Evolutionary conservation across 306 rosid genomes (phyloP), one percentile per base, ranked within the genome.

Genomic region (Echinosophora koreensis): DNA sequence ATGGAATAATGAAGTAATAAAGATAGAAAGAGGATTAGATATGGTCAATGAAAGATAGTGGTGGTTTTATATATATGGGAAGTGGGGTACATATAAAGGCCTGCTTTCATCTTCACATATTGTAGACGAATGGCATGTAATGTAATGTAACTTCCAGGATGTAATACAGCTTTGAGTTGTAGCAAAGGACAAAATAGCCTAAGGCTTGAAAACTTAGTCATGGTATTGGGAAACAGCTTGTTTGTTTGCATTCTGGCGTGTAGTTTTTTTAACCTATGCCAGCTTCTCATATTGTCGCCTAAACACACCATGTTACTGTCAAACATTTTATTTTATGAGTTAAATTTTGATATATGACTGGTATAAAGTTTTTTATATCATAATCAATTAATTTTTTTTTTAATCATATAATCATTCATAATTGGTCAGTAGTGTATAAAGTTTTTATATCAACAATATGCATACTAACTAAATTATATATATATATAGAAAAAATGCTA

Each of bases 161-260:
- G 47, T 66, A 39, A 49, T 60, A 27, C 84, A 76, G 69, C 54
- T 89, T 62, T 62, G 57, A 82, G 84, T 74, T 86, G 69, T 80
- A 39, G 72, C 72, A 79, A 78, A 66, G 65, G 84, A 86, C 89
- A 90, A 88, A 78, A 56, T 71, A 55, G 74, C 18, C 64, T 61
- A 50, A 32, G 51, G 28, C 39, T 42, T 30, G 32, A 32, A 80
- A 39, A 74, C 65, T 74, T 27, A 47, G 77, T 75, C 81, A 58
- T 37, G 37, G 37, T 39, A 16, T 42, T 69, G 60, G 54, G 46
- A 52, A 66, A 73, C 75, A 46, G 0, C 71, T 54, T 71, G 74
- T 77, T 30, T 77, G 6, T 30, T 71, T 75, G 70, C 14, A 9
- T 51, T 63, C 39, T 83, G 82, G 82, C 73, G 13, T 39, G 7